Evolutionary conservation across 75 land plant genomes (phyloP).

Genomic region (Chamaecyparis obtusa): DNA sequence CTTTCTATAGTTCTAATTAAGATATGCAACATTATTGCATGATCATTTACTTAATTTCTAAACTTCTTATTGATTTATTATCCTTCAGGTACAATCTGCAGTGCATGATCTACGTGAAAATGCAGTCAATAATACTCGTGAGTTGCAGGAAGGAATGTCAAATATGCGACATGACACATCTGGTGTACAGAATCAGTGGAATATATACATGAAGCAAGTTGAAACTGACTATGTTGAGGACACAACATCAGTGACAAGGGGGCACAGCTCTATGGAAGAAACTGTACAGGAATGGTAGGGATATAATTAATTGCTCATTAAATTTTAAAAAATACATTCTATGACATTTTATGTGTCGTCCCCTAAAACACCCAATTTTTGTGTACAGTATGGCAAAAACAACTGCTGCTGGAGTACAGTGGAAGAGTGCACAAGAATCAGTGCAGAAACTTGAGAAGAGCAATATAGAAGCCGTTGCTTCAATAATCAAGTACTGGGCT

Average conservation of each 20-base stretch:
- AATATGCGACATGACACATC: constrained; percentile 51
- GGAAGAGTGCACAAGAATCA: constrained; percentile 61
- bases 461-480: constrained; percentile 53
- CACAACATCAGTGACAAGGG: constrained; percentile 29
- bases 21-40: neutral
- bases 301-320: neutral
- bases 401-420: constrained; percentile 37
- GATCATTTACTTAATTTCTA: neutral
- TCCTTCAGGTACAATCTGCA: constrained; percentile 58
- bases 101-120: constrained; percentile 46
- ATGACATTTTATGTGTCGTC: neutral
- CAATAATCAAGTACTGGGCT: constrained; percentile 47
- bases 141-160: constrained; percentile 53
- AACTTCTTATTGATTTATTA: neutral
- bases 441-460: constrained; percentile 42
- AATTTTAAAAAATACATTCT: neutral
- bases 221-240: constrained; percentile 50
- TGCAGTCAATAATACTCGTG: constrained; percentile 34
- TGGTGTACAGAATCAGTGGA: constrained; percentile 33
- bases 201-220: constrained; percentile 33
- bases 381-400: constrained; percentile 53
- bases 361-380: neutral
- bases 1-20: neutral
- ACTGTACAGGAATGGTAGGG: constrained; percentile 53
- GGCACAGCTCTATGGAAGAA: constrained; percentile 31